Evolutionary conservation across 257 asterid species (phyloP).

Genomic region (Capsicum baccatum): DNA sequence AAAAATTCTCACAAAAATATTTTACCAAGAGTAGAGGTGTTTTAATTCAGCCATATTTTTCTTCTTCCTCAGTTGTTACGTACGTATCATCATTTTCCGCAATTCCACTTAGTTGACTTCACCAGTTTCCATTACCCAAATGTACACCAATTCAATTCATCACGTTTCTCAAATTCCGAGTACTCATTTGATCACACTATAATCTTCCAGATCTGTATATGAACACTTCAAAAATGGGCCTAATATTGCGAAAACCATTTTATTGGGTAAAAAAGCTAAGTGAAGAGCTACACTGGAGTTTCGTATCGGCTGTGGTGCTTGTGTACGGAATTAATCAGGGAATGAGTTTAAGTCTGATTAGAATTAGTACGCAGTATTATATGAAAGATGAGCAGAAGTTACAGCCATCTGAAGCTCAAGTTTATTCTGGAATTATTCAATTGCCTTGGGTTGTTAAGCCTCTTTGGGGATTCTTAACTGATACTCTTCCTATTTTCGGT

Average conservation of each 20-base stretch:
- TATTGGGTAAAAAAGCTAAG: conserved; percentile 70
- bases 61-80: too few species aligned
- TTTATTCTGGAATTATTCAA: conserved; percentile 61
- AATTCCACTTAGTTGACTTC: background rate
- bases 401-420: conserved; percentile 69
- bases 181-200: background rate
- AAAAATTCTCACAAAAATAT: too few species aligned
- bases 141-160: background rate
- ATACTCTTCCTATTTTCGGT: conserved; percentile 61
- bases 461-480: conserved; percentile 69
- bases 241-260: too few species aligned
- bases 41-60: too few species aligned
- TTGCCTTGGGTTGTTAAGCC: conserved; percentile 84
- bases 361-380: conserved; percentile 68
- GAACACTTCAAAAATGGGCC: too few species aligned
- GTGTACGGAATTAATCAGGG: conserved; percentile 75
- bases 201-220: background rate
- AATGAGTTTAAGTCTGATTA: conserved; percentile 53
- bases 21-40: too few species aligned
- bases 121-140: background rate
- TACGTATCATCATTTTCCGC: background rate
- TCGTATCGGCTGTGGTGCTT: conserved; percentile 56
- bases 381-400: conserved; percentile 34
- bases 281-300: conserved; percentile 53
- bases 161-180: background rate